Evolutionary conservation across 768 basidiomycete species (phyloP), one percentile per base, ranked within the genome.

Genomic region (Antrodiella citrinella): DNA sequence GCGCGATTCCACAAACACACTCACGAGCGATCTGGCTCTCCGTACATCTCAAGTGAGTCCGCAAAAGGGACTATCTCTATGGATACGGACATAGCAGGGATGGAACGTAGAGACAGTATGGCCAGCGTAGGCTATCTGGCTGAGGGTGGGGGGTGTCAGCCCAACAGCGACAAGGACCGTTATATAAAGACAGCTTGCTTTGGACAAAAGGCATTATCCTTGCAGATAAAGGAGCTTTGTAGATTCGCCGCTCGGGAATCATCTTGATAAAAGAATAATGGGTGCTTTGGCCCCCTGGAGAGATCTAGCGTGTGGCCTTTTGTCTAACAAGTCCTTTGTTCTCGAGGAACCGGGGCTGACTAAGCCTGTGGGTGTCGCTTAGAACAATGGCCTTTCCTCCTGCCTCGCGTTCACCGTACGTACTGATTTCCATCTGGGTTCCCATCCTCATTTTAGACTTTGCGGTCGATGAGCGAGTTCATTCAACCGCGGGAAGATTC

Each of bases 21-120:
- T 69, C 62, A 91, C 90, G 68, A 72, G 48, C 71, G 54, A 64
- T 87, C 80, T 4, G 81, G 76, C 23, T 76, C 72, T 49, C 88
- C 90, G 59, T 80, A 81, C 77, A 91, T 80, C 59, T 84, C 76
- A 56, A 91, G 65, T 24, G 72, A 66, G 45, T 72, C 58, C 35
- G 78, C 68, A 49, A 73, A 70, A 0, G 88, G 84, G 24, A 78
- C 66, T 53, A 91, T 83, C 47, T 76, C 68, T 51, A 91, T 62
- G 45, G 77, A 71, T 58, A 90, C 68, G 38, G 85, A 73, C 87
- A 90, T 91, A 5, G 15, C 41, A 43, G 41, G n/a, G 9, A 43
- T 5, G 18, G 21, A n/a, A 43, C 9, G 15, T 18, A 43, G 30
- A 35, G 57, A 41, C 44, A 42, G 20, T 21, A n/a, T 41, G 4